Evolutionary conservation across 225 moss, liverwort and hornwort genomes (phyloP).

Genomic region (Physcomitrellopsis africana): DNA sequence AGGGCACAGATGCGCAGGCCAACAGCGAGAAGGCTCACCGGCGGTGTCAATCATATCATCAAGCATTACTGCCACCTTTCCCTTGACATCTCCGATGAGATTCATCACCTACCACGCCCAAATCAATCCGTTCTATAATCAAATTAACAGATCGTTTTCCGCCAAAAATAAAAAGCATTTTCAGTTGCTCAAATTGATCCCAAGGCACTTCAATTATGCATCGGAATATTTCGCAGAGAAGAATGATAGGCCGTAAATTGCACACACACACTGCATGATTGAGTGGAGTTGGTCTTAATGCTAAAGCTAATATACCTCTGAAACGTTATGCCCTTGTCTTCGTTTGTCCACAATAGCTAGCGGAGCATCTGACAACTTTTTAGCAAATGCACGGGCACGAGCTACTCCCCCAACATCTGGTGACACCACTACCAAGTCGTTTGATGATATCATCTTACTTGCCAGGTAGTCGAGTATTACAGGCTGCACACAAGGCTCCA

Average conservation of each 20-base stretch:
- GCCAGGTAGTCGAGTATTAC: slow-evolving; percentile 98
- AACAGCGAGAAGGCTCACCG: slow-evolving; percentile 34
- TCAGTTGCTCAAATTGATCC: too few relatives aligned
- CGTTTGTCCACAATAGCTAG: slow-evolving; percentile 98
- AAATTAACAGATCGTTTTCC: too few relatives aligned
- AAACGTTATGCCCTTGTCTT: slow-evolving; percentile 89
- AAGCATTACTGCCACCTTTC: slow-evolving; percentile 95
- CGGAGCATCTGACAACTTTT: slow-evolving; percentile 97
- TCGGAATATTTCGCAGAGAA: too few relatives aligned
- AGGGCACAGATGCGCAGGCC: too few relatives aligned
- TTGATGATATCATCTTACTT: slow-evolving; percentile 98
- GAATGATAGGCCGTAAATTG: too few relatives aligned
- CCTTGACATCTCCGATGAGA: slow-evolving; percentile 93
- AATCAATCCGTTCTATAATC: too few relatives aligned
- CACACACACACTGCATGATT: too few relatives aligned
- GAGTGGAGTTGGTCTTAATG: not conserved
- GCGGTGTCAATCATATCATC: slow-evolving; percentile 99
- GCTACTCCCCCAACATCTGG: slow-evolving; percentile 99
- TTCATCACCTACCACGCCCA: slow-evolving; percentile 82
- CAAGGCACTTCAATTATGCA: too few relatives aligned
- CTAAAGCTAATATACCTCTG: slow-evolving; percentile 59
- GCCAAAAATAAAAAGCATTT: too few relatives aligned
- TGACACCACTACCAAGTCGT: slow-evolving; percentile 93
- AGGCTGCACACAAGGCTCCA: slow-evolving; percentile 38
- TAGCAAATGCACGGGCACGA: slow-evolving; percentile 95